Evolutionary conservation across 2,329 filamentous ascomycete species (phyloP).

Genomic region (Fusarium longipes): DNA sequence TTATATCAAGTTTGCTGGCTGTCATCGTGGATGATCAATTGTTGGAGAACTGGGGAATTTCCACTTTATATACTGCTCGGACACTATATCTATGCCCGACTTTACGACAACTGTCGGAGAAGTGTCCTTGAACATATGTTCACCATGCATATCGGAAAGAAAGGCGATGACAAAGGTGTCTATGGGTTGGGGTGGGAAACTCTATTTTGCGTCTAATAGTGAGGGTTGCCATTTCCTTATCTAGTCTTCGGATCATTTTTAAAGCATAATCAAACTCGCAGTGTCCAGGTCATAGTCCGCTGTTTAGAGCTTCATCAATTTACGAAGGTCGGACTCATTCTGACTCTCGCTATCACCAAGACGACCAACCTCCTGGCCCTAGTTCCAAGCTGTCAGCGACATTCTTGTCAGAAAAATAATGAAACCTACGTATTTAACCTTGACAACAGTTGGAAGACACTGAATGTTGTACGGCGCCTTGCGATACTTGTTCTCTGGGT

Average conservation of each 20-base stretch:
- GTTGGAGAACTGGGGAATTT: background rate
- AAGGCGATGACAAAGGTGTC: background rate
- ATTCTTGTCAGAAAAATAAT: accelerated
- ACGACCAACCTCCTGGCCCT: constrained; percentile 46
- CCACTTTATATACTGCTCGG: constrained; percentile 7
- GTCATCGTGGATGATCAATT: background rate
- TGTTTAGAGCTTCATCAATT: constrained; percentile 17
- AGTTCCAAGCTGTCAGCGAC: background rate
- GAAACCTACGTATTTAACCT: constrained; percentile 40
- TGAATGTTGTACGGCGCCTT: constrained; percentile 43
- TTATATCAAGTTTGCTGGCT: constrained; percentile 18
- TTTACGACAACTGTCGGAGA: background rate
- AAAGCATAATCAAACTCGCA: background rate
- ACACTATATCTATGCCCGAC: background rate
- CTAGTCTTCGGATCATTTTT: too few relatives aligned
- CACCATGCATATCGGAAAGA: background rate
- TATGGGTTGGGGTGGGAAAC: background rate
- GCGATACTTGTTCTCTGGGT: constrained; percentile 44
- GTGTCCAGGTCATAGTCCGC: too few relatives aligned
- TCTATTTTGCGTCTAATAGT: background rate
- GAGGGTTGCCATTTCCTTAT: too few relatives aligned
- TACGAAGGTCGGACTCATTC: constrained; percentile 42
- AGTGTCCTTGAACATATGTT: background rate
- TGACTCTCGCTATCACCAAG: constrained; percentile 46
- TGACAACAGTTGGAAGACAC: constrained; percentile 46